Evolutionary conservation across 306 rosid genomes (phyloP).

Genomic region (Ziziphus jujuba): DNA sequence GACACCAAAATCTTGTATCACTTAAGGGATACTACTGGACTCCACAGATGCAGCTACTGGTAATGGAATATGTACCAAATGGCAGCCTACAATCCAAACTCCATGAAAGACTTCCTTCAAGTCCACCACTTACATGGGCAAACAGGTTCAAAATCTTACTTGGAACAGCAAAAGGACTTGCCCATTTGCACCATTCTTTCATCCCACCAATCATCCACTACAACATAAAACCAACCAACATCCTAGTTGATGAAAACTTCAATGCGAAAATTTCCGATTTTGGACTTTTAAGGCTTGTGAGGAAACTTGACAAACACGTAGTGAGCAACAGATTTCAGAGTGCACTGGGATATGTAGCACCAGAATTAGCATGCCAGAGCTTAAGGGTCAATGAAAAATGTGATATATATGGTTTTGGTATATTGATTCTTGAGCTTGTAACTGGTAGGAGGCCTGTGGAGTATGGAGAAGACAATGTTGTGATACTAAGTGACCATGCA

Average conservation of each 20-base stretch:
- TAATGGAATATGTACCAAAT: constrained; percentile 64
- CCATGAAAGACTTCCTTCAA: constrained; percentile 61
- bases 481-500: constrained; percentile 71
- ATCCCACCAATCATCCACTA: constrained; percentile 72
- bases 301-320: constrained; percentile 62
- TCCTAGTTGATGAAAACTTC: constrained; percentile 59
- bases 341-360: constrained; percentile 79
- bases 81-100: constrained; percentile 70
- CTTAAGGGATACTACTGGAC: constrained; percentile 83
- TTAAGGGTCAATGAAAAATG: constrained; percentile 82
- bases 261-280: constrained; percentile 74
- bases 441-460: constrained; percentile 87
- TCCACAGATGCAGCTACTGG: constrained; percentile 64
- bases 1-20: constrained; percentile 62
- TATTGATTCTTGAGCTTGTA: constrained; percentile 73
- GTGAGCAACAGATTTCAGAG: constrained; percentile 69
- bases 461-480: constrained; percentile 77
- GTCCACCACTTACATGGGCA: constrained; percentile 68
- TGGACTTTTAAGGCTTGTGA: constrained; percentile 64
- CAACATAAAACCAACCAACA: constrained; percentile 81
- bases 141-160: constrained; percentile 63
- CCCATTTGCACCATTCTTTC: constrained; percentile 69
- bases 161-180: constrained; percentile 77
- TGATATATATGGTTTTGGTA: constrained; percentile 75
- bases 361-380: constrained; percentile 83